phyloP scores from a whole-genome alignment of 164 flowering plant species.

The Dillenia suffruticosa region DNA sequence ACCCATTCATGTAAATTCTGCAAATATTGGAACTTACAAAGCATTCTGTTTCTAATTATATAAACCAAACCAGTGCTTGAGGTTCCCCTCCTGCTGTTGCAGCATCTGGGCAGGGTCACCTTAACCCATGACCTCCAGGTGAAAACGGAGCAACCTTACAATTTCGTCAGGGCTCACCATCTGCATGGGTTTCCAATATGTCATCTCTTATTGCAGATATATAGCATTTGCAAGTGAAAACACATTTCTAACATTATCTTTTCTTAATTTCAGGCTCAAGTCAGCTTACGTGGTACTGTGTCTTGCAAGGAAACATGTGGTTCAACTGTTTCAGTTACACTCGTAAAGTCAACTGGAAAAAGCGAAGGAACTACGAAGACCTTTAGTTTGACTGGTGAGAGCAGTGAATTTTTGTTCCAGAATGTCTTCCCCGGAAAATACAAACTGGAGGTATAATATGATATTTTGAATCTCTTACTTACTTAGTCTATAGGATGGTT shows the following conservation, averaged over 20 bases:
- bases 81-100: too few relatives aligned
- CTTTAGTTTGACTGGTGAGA: conserved; percentile 49
- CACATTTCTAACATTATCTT: neutral
- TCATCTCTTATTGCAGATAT: too few relatives aligned
- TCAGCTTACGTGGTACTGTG: conserved; percentile 69
- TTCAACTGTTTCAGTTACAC: conserved; percentile 54
- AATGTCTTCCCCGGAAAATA: conserved; percentile 89
- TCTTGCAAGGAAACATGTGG: conserved; percentile 85
- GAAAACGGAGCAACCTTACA: too few relatives aligned
- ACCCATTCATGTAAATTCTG: too few relatives aligned
- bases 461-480: neutral
- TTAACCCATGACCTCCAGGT: too few relatives aligned
- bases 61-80: too few relatives aligned
- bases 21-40: too few relatives aligned
- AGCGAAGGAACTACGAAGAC: conserved; percentile 40
- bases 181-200: too few relatives aligned
- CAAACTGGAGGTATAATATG: conserved; percentile 62
- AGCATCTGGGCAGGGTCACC: too few relatives aligned
- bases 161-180: too few relatives aligned
- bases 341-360: conserved; percentile 39
- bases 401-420: conserved; percentile 53
- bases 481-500: too few relatives aligned
- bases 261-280: conserved; percentile 61
- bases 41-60: too few relatives aligned
- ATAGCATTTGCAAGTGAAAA: neutral